These are phyloP conservation scores for Keithomyces neogunnii DNA, from an alignment of 2,329 filamentous ascomycete genomes.

Conservation along the genomic window DNA sequence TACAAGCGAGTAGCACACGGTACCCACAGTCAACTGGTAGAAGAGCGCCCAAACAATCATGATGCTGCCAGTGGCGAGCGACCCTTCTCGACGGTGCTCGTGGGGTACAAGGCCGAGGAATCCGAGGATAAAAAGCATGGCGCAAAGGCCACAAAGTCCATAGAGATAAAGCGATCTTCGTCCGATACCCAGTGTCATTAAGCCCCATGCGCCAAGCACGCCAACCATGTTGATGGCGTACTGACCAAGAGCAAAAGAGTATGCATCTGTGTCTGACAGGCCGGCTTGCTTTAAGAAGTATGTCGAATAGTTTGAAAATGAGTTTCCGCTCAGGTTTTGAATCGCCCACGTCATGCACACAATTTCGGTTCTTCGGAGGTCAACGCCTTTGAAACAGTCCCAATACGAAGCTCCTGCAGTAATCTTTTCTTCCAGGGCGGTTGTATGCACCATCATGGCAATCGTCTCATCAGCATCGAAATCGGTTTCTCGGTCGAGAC, in stretches of 20 bases:
- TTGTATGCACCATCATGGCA: constrained; percentile 89
- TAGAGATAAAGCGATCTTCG: constrained; percentile 69
- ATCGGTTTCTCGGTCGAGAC: constrained; percentile 52
- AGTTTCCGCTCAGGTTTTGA: constrained; percentile 55
- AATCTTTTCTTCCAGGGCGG: constrained; percentile 67
- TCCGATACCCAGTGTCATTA: constrained; percentile 69
- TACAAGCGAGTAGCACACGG: constrained; percentile 83
- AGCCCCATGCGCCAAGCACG: constrained; percentile 71
- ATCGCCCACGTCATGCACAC: constrained; percentile 58
- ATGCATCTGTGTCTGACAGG: constrained; percentile 41
- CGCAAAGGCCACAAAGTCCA: constrained; percentile 63
- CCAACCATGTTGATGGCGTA: constrained; percentile 70
- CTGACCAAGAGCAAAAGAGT: constrained; percentile 54
- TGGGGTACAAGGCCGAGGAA: constrained; percentile 70
- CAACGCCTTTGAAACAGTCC: constrained; percentile 76
- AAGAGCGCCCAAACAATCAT: constrained; percentile 77
- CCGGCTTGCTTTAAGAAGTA: constrained; percentile 55
- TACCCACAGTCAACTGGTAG: constrained; percentile 83
- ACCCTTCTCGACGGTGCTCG: constrained; percentile 47
- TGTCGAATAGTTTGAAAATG: constrained; percentile 57
- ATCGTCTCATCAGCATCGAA: constrained; percentile 80
- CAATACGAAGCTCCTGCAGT: constrained; percentile 65
- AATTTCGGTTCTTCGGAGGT: constrained; percentile 68
- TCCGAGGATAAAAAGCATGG: constrained; percentile 75
- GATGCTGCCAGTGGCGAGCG: constrained; percentile 73